Percentiles rank a stretch among this genome's conserved stretches.
phyloP scores from a whole-genome alignment of 163 green algal species.

The Trebouxiophyceae sp. region DNA sequence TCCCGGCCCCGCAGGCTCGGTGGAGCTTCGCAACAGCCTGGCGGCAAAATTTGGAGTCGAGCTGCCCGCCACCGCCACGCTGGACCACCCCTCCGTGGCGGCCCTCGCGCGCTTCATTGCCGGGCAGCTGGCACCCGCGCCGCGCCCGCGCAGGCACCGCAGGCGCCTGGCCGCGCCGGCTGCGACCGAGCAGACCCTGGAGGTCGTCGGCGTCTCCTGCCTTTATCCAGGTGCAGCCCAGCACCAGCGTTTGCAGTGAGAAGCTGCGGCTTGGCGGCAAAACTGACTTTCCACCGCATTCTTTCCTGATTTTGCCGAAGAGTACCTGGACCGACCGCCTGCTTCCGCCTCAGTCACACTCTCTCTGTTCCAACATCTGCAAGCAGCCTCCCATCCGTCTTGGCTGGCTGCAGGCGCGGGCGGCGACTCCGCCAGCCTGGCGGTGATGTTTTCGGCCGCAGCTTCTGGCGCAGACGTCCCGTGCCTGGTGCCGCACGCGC shows the following conservation, averaged over 20 bases:
- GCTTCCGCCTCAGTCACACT: no score
- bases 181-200: background rate
- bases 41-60: conserved; percentile 16
- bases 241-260: no score
- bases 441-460: conserved; percentile 12
- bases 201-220: conserved; percentile 17
- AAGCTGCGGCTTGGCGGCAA: no score
- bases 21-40: conserved; percentile 30
- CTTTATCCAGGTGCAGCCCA: conserved; percentile 24
- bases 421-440: background rate
- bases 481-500: conserved; percentile 8
- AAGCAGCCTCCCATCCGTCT: no score
- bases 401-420: no score
- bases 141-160: background rate
- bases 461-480: conserved; percentile 13
- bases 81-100: conserved; percentile 69
- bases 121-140: conserved; percentile 1
- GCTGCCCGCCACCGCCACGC: conserved; percentile 60
- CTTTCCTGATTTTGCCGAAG: no score
- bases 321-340: no score
- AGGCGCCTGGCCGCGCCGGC: background rate
- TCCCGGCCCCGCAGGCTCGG: no score
- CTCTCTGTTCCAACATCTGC: no score
- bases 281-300: no score
- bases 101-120: conserved; percentile 36